phyloP scores from a whole-genome alignment of 305 asterid genomes.

The Fraxinus dipetala region DNA sequence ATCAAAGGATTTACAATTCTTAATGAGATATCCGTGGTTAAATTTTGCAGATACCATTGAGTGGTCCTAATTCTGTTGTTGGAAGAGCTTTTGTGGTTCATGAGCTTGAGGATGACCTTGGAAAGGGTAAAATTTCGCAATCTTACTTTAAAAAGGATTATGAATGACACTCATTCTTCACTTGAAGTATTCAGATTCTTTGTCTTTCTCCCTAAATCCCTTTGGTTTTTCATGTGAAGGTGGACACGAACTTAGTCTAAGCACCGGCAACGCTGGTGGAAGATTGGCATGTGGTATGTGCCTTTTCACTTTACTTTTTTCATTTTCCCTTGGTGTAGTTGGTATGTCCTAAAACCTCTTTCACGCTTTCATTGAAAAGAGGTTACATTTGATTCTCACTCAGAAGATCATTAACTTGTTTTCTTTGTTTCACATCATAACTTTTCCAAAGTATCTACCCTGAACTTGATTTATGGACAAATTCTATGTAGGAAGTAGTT shows the following conservation, averaged over 20 bases:
- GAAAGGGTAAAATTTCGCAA: slow-evolving; percentile 62
- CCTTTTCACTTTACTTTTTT: neutral
- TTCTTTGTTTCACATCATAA: neutral
- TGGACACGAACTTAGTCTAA: slow-evolving; percentile 92
- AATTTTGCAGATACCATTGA: slow-evolving; percentile 67
- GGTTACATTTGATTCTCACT: neutral
- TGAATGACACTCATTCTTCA: neutral
- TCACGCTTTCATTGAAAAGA: neutral
- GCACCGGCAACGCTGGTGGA: slow-evolving; percentile 96
- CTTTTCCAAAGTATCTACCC: neutral
- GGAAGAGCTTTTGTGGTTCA: slow-evolving; percentile 98
- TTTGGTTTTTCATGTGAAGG: slow-evolving; percentile 39
- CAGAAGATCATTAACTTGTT: neutral
- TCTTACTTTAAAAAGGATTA: neutral
- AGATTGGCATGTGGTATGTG: slow-evolving; percentile 91
- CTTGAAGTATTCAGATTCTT: slow-evolving; percentile 9
- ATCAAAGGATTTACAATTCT: neutral
- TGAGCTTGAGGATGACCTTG: slow-evolving; percentile 92
- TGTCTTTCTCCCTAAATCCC: neutral
- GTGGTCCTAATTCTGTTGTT: slow-evolving; percentile 77
- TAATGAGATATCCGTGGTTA: neutral
- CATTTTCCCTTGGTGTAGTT: slow-evolving; percentile 3
- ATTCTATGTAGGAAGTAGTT: neutral
- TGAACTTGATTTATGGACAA: neutral
- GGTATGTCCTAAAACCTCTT: neutral